Base-by-base conservation (phyloP, 345 rosid species). In the Arabis alpina region DNA sequence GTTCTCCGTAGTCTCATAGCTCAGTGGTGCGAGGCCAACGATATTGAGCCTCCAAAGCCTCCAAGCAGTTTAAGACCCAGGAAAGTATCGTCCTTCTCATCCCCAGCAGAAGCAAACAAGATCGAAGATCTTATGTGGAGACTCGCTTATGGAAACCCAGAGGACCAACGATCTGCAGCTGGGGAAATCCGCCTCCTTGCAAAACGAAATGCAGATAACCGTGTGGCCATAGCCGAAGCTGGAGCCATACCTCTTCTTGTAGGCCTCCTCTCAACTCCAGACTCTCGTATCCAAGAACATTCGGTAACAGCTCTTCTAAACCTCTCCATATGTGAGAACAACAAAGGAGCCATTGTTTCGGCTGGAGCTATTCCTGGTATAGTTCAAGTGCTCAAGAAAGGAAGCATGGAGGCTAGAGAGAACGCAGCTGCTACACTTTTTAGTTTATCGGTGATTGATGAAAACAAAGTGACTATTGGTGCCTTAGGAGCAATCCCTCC, bases 371-470 rank as follows among this genome's bases (percentile, higher is more conserved):
- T 94, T 72, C 99, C 95, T 9, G 92, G 97, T 69, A 89, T 94
- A 54, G 95, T 91, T 54, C 92, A 82, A 66, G 99, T 94, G 44
- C 95, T 94, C 37, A 94, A 86, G 84, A 94, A 80, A 73, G 99
- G 99, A 37, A 91, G 95, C 88, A 94, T 91, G 99, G 97, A 91
- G 61, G 99, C 99, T 14, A 87, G 97, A 73, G 99, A 94, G 79
- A 94, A 94, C 68, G 97, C 99, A 2, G 99, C 99, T 2, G 99
- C 99, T 19, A 87, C 99, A 13, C 96, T 94, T 54, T 94, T 94
- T 76, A 94, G 99, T 80, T 89, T 94, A 44, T 94, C 99, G 1
- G 96, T 91, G 19, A 83, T 91, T 25, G 99, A 94, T 45, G 99
- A 89, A 79, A 87, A 91, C 64, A 94, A 94, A 78, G 95, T 94